Evolutionary conservation across 2,329 filamentous ascomycete species (phyloP), one percentile per base, ranked within the genome.

Genomic region (Fonsecaea nubica): DNA sequence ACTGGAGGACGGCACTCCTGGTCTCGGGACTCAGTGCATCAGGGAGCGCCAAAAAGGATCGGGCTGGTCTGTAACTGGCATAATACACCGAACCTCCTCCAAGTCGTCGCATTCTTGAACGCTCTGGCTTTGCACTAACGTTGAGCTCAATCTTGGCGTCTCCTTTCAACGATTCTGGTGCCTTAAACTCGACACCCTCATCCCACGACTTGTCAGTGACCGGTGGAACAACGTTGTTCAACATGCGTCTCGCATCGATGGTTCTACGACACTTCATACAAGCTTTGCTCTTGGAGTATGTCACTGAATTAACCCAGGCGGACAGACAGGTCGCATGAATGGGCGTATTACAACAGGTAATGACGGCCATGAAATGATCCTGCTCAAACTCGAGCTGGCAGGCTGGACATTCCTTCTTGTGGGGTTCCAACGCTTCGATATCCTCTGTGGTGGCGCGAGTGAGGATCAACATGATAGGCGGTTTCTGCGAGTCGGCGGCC

Each of bases 281-380:
- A 9, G 61, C 56, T 36, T 59, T 65, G 55, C 50, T 69, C 48
- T 70, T 70, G 50, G 63, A 36, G 48, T 69, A 68, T 9, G 64
- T 66, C 36, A 61, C 56, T 30, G 65, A 70, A 55, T 71, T 71
- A 30, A 71, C 65, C 65, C 65, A 71, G 10, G 69, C 69, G 10
- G 69, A 71, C n/a, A 71, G 59, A 33, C 69, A 71, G 18, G 64
- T 61, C 10, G 56, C 69, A 57, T 71, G 69, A 57, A 70, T 70
- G 12, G 66, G 60, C 12, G 67, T 71, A 45, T 62, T 58, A 48
- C 69, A 71, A 62, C 69, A 71, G 33, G 59, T 67, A 18, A 71
- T 66, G 48, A 68, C 45, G 12, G 69, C 67, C 63, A 70, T 61
- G 62, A 65, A 71, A 48, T 69, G 63, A 56, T 70, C 60, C 1